Evolutionary conservation across 2,329 filamentous ascomycete species (phyloP), one percentile per base, ranked within the genome.

Genomic region (Xylariaceae sp.): DNA sequence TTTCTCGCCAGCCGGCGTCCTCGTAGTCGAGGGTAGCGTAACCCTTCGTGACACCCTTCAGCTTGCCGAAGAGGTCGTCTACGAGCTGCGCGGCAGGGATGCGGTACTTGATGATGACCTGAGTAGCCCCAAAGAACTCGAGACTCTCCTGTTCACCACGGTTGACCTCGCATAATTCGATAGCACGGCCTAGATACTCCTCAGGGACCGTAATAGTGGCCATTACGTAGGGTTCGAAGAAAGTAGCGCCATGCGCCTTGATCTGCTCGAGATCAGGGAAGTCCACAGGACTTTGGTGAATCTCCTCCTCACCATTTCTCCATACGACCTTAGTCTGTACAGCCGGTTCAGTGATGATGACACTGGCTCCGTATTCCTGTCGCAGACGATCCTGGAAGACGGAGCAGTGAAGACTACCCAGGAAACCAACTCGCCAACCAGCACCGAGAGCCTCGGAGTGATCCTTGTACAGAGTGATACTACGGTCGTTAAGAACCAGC

Each of bases 401-500:
- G n/a, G 92, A 97, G 76, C 94, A 97, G 73, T 99, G 94, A 52
- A 99, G 78, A 10, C 92, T 97, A n/a, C 94, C 94, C 2, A 99
- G 77, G 71, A 99, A 99, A 0, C 94, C 94, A 9, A 99, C 78
- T 51, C 94, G 87, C 88, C 94, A 99, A 1, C 94, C 94, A 1
- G 93, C 90, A 0, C 94, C 94, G 0, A 99, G 80, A 0, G 94
- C 94, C 70, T 97, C 92, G 0, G 92, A 97, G 30, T 90, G 90
- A 72, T 97, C 94, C 72, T 97, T 97, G 67, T 92, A 89, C 51
- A 97, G 79, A 2, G 92, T 96, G 37, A 99, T 90, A 72, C 92
- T 96, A 60, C 94, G 87, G 73, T 99, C 94, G 72, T 99, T 99
- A 56, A 99, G 84, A 1, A 93, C 87, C 11, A 99, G 85, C 72